Percentiles rank a stretch among this genome's conserved stretches.
These are phyloP conservation scores for Globisporangium acanthophoron DNA, from an alignment of 352 stramenopile genomes.

Conservation along the genomic window DNA sequence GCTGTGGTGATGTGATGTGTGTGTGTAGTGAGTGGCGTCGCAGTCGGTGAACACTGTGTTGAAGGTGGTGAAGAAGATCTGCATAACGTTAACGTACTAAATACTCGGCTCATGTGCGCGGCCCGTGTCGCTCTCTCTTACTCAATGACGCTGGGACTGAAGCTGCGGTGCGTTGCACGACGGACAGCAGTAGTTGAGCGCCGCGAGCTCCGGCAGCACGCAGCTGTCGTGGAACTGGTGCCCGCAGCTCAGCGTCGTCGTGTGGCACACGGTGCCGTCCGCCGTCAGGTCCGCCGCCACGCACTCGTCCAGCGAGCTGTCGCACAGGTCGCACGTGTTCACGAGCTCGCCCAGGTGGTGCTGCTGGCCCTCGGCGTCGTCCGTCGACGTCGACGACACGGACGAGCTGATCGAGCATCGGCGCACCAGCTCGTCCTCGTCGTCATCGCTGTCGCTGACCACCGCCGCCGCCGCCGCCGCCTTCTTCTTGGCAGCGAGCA, in stretches of 20 bases:
- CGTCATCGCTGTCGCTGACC: not conserved
- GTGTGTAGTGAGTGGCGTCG: no score
- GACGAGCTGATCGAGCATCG: slow-evolving; percentile 6
- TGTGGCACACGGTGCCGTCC: slow-evolving; percentile 2
- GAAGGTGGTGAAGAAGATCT: no score
- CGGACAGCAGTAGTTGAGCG: slow-evolving; percentile 15
- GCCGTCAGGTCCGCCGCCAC: not conserved
- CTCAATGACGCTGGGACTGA: no score
- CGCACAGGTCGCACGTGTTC: slow-evolving; percentile 6
- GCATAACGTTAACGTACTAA: no score
- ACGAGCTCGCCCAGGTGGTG: not conserved
- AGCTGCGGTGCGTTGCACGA: slow-evolving; percentile 8
- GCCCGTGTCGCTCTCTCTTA: no score
- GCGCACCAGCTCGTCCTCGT: slow-evolving; percentile 1
- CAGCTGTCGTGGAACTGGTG: slow-evolving; percentile 20
- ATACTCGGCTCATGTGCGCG: no score
- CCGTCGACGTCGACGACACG: slow-evolving; percentile 5
- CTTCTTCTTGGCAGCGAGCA: not conserved
- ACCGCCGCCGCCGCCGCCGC: not conserved
- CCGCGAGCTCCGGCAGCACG: slow-evolving; percentile 11
- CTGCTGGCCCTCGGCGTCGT: not conserved
- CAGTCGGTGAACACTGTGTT: no score
- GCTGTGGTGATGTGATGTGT: no score
- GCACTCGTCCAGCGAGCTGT: not conserved
- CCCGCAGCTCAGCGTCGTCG: slow-evolving; percentile 18